Evolutionary conservation across 176 grass and related monocot species (phyloP).

Genomic region (Carex cristatella): DNA sequence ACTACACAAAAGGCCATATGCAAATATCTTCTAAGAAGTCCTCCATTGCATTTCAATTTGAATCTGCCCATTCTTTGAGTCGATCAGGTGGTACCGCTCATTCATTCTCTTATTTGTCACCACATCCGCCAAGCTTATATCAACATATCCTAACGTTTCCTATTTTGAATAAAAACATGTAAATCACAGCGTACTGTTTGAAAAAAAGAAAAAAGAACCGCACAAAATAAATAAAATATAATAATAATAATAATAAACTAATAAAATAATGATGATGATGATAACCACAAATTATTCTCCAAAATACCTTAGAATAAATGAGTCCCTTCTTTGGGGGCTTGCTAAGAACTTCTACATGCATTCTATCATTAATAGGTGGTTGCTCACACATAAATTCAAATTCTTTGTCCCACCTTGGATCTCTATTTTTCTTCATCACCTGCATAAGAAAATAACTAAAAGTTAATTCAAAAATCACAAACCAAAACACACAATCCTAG

Average conservation of each 20-base stretch:
- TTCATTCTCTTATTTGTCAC: conserved; percentile 85
- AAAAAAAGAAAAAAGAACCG: background rate
- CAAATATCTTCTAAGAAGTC: conserved; percentile 49
- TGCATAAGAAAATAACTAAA: conserved; percentile 7
- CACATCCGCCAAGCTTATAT: conserved; percentile 60
- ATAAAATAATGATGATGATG: no score
- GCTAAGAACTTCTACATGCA: conserved; percentile 79
- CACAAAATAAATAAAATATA: background rate
- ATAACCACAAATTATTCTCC: background rate
- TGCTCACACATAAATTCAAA: conserved; percentile 87
- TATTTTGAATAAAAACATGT: conserved; percentile 20
- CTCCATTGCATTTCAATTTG: conserved; percentile 91
- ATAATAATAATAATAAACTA: no score
- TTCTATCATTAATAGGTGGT: conserved; percentile 68
- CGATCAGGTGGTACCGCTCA: conserved; percentile 70
- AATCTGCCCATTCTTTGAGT: conserved; percentile 83
- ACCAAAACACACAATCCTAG: background rate
- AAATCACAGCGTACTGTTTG: background rate
- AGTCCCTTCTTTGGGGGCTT: conserved; percentile 59
- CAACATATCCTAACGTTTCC: conserved; percentile 79
- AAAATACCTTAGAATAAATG: conserved; percentile 80
- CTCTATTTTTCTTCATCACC: conserved; percentile 90
- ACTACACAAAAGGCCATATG: background rate
- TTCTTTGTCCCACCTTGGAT: conserved; percentile 80
- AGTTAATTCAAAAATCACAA: background rate